Conservation (phyloP, 2,329 filamentous ascomycete species). For the Talaromyces marneffei region DNA sequence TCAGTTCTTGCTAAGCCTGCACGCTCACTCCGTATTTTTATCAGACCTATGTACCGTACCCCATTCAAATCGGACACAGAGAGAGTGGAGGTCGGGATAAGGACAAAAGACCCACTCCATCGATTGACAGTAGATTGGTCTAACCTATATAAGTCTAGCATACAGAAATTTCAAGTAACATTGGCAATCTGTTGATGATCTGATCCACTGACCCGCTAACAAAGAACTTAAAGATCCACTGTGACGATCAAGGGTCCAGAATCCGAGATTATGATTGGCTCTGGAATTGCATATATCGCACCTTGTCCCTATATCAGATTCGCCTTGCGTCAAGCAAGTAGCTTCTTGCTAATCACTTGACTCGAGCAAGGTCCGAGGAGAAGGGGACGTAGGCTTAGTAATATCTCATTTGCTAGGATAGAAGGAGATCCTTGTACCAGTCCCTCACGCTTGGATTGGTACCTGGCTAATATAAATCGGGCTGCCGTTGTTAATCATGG, state of each 20-base stretch:
- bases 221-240: neutral
- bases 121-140: neutral
- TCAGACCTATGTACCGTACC: neutral
- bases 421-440: neutral
- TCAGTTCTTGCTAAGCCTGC: too few species aligned
- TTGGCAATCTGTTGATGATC: neutral
- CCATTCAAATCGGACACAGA: neutral
- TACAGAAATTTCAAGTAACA: accelerated
- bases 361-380: neutral
- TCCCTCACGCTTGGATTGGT: neutral
- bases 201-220: neutral
- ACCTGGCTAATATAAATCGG: neutral
- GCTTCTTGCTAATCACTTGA: neutral
- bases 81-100: conserved; percentile 6
- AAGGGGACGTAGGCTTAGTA: neutral
- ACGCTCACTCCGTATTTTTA: neutral
- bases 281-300: neutral
- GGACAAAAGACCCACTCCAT: neutral
- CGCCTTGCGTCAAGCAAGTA: conserved; percentile 6
- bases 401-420: too few species aligned
- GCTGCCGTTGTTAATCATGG: neutral
- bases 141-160: neutral
- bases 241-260: neutral
- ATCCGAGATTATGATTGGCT: neutral
- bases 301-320: neutral